Conservation (phyloP, 345 rosid genomes). For the Orychophragmus violaceus region DNA sequence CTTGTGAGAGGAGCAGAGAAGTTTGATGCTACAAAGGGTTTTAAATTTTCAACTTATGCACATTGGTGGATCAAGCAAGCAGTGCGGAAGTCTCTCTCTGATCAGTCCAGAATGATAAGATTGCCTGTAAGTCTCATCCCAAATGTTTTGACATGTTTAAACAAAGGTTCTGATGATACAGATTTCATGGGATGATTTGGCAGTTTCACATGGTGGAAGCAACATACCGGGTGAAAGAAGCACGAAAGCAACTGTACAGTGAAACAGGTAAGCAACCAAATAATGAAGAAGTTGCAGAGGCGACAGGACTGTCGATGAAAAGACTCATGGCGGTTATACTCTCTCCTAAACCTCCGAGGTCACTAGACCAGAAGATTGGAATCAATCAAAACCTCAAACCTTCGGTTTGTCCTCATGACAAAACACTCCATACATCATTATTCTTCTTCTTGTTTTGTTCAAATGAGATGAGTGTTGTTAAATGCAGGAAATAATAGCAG, state of each 20-base stretch:
- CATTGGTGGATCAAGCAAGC: conserved; percentile 99
- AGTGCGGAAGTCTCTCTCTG: conserved; percentile 75
- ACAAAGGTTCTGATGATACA: conserved; percentile 10
- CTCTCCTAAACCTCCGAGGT: conserved; percentile 74
- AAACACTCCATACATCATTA: not conserved
- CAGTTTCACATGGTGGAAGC: conserved; percentile 98
- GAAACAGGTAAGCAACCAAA: conserved; percentile 69
- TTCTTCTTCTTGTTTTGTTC: not conserved
- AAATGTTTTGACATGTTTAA: not conserved
- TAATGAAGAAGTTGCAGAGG: conserved; percentile 82
- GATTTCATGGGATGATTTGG: conserved; percentile 1
- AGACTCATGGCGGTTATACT: conserved; percentile 67
- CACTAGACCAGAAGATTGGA: conserved; percentile 89
- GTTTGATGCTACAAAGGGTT: conserved; percentile 94
- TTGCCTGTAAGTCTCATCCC: conserved; percentile 58
- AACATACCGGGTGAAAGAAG: conserved; percentile 83
- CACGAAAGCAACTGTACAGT: conserved; percentile 60
- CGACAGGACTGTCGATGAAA: conserved; percentile 85
- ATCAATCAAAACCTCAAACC: conserved; percentile 73
- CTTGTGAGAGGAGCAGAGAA: conserved; percentile 85
- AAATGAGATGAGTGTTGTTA: not conserved
- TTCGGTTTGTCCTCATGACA: conserved; percentile 39
- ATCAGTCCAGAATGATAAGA: conserved; percentile 78
- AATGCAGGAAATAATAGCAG: conserved; percentile 72
- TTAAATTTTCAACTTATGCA: conserved; percentile 93